phyloP scores from a whole-genome alignment of 768 basidiomycete species.

The Hypholoma sublateritium region DNA sequence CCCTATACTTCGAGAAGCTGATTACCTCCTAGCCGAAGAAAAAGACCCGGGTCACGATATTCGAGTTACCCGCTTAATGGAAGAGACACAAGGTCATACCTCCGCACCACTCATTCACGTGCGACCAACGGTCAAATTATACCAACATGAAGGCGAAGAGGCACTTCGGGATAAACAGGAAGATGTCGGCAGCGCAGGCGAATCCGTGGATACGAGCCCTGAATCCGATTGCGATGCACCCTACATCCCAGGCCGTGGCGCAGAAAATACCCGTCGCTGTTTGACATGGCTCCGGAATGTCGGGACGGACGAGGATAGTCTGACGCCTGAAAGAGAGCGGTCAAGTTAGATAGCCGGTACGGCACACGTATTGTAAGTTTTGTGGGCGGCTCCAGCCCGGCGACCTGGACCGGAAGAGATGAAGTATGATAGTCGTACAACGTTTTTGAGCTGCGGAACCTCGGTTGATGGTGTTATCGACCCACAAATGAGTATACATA shows the following conservation, averaged over 20 bases:
- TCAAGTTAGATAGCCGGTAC: not conserved
- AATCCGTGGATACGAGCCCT: not conserved
- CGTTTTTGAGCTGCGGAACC: too few relatives aligned
- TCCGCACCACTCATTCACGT: not conserved
- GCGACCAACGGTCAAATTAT: not conserved
- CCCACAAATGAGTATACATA: too few relatives aligned
- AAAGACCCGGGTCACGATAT: not conserved
- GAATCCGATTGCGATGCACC: not conserved
- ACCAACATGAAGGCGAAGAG: not conserved
- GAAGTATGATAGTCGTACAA: too few relatives aligned
- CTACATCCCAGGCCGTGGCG: not conserved
- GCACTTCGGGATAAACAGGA: not conserved
- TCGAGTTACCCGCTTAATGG: not conserved
- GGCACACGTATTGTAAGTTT: not conserved
- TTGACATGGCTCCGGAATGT: constrained; percentile 1
- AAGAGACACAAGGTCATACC: not conserved
- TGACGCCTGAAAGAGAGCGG: not conserved
- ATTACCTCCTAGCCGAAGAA: too few relatives aligned
- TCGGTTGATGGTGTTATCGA: too few relatives aligned
- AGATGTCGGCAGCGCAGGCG: not conserved
- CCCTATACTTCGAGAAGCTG: too few relatives aligned
- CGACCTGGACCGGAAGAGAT: too few relatives aligned
- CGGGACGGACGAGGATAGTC: not conserved
- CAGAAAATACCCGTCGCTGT: constrained; percentile 1
- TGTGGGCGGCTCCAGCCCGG: too few relatives aligned